Conservation (phyloP, 306 rosid species). For the Ceratonia siliqua region DNA sequence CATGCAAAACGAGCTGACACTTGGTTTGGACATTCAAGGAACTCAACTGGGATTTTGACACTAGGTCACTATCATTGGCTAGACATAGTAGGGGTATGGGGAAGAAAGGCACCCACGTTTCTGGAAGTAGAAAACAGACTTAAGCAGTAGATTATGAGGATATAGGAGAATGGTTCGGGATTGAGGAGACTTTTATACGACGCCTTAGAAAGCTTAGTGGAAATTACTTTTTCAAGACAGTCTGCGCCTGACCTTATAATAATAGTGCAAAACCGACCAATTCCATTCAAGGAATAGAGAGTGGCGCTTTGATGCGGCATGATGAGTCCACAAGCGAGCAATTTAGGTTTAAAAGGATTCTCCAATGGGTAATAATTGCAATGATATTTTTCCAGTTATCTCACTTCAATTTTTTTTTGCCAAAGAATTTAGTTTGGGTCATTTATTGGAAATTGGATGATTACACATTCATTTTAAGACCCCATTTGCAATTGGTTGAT, state of each 20-base stretch:
- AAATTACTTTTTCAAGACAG: conserved; percentile 40
- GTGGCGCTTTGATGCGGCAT: conserved; percentile 29
- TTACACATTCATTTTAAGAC: not conserved
- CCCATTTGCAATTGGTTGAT: not conserved
- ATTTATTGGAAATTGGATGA: not conserved
- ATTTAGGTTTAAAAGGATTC: not conserved
- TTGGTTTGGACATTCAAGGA: conserved; percentile 35
- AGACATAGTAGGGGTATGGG: conserved; percentile 32
- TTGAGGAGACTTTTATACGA: conserved; percentile 2
- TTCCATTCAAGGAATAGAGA: conserved; percentile 33
- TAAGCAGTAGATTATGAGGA: conserved; percentile 9
- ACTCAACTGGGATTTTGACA: conserved; percentile 17
- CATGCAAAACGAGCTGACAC: conserved; percentile 29
- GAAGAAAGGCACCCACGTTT: conserved; percentile 41
- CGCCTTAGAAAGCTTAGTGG: conserved; percentile 42
- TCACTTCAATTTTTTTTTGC: not conserved
- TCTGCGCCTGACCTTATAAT: conserved; percentile 43
- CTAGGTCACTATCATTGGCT: conserved; percentile 36
- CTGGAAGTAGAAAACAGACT: conserved; percentile 38
- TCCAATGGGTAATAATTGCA: not conserved
- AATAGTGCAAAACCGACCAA: conserved; percentile 45
- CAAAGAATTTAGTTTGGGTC: not conserved
- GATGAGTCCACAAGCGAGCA: conserved; percentile 30
- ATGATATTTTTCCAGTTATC: not conserved
- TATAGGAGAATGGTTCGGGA: conserved; percentile 2